Percentiles rank a stretch among this genome's conserved stretches.
Conservation (phyloP, 2,329 filamentous ascomycete genomes). For the Cladosporium austrohemisphaericum region DNA sequence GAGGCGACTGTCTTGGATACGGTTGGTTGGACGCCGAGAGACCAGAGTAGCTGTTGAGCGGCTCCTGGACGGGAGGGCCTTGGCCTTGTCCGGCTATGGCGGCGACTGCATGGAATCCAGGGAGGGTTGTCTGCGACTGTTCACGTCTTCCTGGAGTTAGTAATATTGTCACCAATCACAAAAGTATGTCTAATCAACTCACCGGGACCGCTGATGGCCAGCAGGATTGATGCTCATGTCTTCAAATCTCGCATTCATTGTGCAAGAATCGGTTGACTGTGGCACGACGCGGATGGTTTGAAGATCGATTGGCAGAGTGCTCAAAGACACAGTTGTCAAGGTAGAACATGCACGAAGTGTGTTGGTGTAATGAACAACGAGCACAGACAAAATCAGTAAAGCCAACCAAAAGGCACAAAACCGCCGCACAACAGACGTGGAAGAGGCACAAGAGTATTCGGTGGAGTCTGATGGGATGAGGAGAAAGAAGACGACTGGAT, state of each 20-base stretch:
- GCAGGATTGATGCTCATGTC: not conserved
- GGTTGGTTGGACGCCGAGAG: not conserved
- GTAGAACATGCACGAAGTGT: not conserved
- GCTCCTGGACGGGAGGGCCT: not conserved
- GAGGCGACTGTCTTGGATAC: not conserved
- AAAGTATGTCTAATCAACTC: not conserved
- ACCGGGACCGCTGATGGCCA: not conserved
- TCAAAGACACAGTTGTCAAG: not conserved
- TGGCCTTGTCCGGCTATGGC: not conserved
- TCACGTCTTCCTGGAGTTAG: too few relatives aligned
- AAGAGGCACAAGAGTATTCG: slow-evolving; percentile 9
- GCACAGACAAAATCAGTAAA: slow-evolving; percentile 8
- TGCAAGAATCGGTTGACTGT: not conserved
- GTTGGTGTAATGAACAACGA: slow-evolving; percentile 4
- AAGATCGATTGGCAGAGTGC: not conserved
- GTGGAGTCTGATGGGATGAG: slow-evolving; percentile 8
- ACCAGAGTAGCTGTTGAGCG: not conserved
- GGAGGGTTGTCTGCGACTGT: not conserved
- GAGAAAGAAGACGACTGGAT: slow-evolving; percentile 14
- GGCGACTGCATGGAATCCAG: not conserved
- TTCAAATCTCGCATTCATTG: not conserved
- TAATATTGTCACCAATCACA: too few relatives aligned
- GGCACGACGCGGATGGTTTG: not conserved
- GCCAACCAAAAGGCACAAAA: slow-evolving; percentile 8
- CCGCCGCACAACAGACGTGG: slow-evolving; percentile 12